Base-by-base conservation (phyloP, 1,284 basidiomycete genomes). In the Neonothopanus nambi region DNA sequence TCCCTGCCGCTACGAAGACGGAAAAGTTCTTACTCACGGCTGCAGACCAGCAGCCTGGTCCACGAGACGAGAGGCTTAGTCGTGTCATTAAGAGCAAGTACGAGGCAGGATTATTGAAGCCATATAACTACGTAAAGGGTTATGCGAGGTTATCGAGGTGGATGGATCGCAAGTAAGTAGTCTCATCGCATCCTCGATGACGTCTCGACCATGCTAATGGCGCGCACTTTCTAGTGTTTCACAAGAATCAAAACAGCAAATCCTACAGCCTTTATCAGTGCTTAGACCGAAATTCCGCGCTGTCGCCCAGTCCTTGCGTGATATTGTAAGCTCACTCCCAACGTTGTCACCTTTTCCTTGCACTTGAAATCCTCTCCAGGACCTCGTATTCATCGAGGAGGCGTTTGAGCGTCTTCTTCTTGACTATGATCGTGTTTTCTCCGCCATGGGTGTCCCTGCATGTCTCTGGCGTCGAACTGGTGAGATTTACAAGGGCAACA, bases 401-500 rank as follows among this genome's bases (percentile, higher is more conserved):
- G 95, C 93, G 0, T 98, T 98, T 65, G 96, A 99, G 68, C 87
- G 96, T 1, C 78, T 98, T 54, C 78, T 99, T 56, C 82, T 98
- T 17, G 95, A 98, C 66, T 98, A 98, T 66, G 95, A 98, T 66
- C 87, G 95, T 35, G 92, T 96, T 0, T 95, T 98, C 69, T 91
- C 90, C 9, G 91, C 91, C 0, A 96, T 98, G 85, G 95, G 93
- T 40, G 93, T 98, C 8, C 97, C 97, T 0, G 94, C 94, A 0
- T 99, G 96, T 63, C 80, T 99, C 5, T 99, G 96, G 97, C 79
- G 95, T 26, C 77, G 96, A 44, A 98, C 96, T 1, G 97, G 97
- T 23, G 95, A 99, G 73, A 98, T 99, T 56, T 98, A 98, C 79
- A 98, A 95, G 72, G 96, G 87, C 37, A 99, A 99, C 67, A 85